Evolutionary conservation across 2,329 filamentous ascomycete genomes (phyloP), one percentile per base, ranked within the genome.

Genomic region (Nigrospora osmanthi): DNA sequence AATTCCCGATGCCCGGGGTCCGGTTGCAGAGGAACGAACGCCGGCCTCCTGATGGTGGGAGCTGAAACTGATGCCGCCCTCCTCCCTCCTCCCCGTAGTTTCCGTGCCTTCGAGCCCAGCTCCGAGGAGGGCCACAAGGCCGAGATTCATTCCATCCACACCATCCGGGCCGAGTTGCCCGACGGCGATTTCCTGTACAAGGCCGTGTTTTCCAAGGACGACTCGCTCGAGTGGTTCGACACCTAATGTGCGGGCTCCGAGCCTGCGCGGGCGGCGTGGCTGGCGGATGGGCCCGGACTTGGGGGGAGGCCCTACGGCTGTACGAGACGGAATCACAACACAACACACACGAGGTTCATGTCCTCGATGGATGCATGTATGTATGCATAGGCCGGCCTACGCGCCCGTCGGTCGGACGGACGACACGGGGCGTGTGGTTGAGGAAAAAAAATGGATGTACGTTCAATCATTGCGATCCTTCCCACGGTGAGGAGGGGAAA

Each of bases 381-480:
- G 23, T 28, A 28, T 7, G 23, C 5, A 28, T 10, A 10, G 23
- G 7, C 23, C 23, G 23, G 2, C 23, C 5, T 6, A 7, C 9
- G 7, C 9, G 7, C 5, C 23, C 23, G 23, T 28, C n/a, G n/a
- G n/a, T n/a, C n/a, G n/a, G n/a, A n/a, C 19, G 19, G 23, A 10
- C 35, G 11, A 36, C 4, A 36, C 35, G 23, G 5, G 23, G 23
- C 23, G 23, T 28, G 4, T 28, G 23, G 23, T 28, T 28, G 23
- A 7, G 23, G 10, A 28, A n/a, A n/a, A n/a, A n/a, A n/a, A n/a
- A n/a, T n/a, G n/a, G n/a, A 73, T 76, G 73, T 76, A 67, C 72
- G 73, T 56, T 75, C 73, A 75, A 76, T 76, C 73, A 76, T 76
- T 76, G 73, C 73, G 72, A 69, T 76, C 73, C 73, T 72, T 64